A percentile compares a stretch with the other conserved stretches of the same genome.
Evolutionary conservation across 2,329 filamentous ascomycete genomes (phyloP).

Genomic region (Hansfordia pulvinata): DNA sequence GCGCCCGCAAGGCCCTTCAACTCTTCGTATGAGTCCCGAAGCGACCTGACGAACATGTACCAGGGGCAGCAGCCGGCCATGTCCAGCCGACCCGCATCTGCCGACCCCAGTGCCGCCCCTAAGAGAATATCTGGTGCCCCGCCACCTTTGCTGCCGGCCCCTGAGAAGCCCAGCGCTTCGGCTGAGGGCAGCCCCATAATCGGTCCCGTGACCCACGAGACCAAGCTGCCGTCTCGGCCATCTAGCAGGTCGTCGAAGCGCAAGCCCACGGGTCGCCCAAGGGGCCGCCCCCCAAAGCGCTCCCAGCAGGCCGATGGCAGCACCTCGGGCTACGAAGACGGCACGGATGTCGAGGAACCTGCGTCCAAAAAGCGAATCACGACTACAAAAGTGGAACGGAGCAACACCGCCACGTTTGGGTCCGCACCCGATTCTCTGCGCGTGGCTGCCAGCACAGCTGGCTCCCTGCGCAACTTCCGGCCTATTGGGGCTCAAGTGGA

Average conservation of each 20-base stretch:
- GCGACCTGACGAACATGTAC: slow-evolving; percentile 19
- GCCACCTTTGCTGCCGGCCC: too few species aligned
- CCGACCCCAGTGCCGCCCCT: too few species aligned
- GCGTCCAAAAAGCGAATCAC: slow-evolving; percentile 67
- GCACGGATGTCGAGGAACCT: slow-evolving; percentile 44
- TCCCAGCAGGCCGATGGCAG: slow-evolving; percentile 40
- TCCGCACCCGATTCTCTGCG: slow-evolving; percentile 66
- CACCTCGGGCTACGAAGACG: slow-evolving; percentile 61
- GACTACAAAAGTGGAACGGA: slow-evolving; percentile 57
- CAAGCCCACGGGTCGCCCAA: slow-evolving; percentile 37
- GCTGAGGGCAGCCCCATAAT: too few species aligned
- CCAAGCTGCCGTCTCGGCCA: slow-evolving; percentile 37
- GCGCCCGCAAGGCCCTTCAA: slow-evolving; percentile 15
- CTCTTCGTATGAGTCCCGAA: not conserved
- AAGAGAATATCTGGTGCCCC: too few species aligned
- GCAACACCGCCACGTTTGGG: slow-evolving; percentile 59
- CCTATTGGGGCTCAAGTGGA: slow-evolving; percentile 46
- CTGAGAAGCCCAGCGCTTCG: too few species aligned
- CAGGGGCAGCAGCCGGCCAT: too few species aligned
- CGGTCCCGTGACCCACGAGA: too few species aligned
- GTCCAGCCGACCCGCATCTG: too few species aligned
- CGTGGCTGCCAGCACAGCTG: slow-evolving; percentile 82
- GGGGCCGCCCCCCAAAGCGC: slow-evolving; percentile 42
- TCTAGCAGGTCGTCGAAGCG: slow-evolving; percentile 45
- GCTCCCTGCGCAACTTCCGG: slow-evolving; percentile 73